phyloP scores from a whole-genome alignment of 495 filamentous ascomycete species.

The Aspergillus coremiiformis region DNA sequence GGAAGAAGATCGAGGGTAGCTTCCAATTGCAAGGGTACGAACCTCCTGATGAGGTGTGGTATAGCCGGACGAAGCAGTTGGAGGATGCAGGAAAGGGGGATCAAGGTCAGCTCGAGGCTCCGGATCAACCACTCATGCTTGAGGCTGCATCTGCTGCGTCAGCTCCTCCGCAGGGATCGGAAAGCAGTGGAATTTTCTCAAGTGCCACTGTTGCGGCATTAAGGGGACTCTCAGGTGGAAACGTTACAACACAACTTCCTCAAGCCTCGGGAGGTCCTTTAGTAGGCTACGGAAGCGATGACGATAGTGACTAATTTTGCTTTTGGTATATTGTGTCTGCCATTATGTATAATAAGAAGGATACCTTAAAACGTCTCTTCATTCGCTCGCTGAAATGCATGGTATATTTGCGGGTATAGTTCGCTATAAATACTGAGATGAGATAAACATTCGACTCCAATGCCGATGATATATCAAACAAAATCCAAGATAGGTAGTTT shows the following conservation, averaged over 20 bases:
- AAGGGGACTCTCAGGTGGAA: conserved; percentile 40
- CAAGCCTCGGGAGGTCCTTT: conserved; percentile 52
- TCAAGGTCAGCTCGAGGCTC: conserved; percentile 35
- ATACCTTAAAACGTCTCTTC: conserved; percentile 26
- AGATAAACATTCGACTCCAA: conserved; percentile 9
- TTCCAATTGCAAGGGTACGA: conserved; percentile 91
- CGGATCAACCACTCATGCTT: conserved; percentile 38
- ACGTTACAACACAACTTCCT: conserved; percentile 29
- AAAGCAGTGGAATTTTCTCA: conserved; percentile 65
- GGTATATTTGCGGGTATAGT: conserved; percentile 24
- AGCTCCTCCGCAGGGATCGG: conserved; percentile 10
- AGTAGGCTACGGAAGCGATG: conserved; percentile 87
- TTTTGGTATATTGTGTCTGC: conserved; percentile 7
- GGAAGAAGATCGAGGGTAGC: conserved; percentile 80
- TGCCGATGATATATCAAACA: conserved; percentile 6
- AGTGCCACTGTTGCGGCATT: conserved; percentile 70
- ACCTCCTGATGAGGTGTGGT: conserved; percentile 90
- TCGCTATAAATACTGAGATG: conserved; percentile 25
- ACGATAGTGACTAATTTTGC: conserved; percentile 53
- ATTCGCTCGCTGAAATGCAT: conserved; percentile 8
- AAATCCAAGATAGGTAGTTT: background rate
- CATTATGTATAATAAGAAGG: conserved; percentile 33
- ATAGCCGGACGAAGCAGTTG: conserved; percentile 53
- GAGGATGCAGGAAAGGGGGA: conserved; percentile 31
- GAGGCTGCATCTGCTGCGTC: conserved; percentile 25